A percentile compares a stretch with the other conserved stretches of the same genome.
Evolutionary conservation across 345 rosid species (phyloP).

Genomic region (Aquilaria yunnanensis): DNA sequence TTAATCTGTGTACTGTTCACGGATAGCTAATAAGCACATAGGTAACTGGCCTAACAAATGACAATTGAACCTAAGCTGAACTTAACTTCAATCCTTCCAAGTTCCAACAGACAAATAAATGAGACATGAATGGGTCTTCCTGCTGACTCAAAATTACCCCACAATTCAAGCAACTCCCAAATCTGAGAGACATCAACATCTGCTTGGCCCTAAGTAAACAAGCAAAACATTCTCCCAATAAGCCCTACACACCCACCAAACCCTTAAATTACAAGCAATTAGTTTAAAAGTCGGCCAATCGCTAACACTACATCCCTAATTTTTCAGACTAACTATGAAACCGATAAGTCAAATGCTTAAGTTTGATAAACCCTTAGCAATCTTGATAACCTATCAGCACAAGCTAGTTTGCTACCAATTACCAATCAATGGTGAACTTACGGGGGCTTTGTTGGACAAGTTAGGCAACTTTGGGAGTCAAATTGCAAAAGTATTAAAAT

Average conservation of each 20-base stretch:
- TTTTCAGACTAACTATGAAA: too few relatives aligned
- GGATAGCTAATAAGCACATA: slow-evolving; percentile 22
- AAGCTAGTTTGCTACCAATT: too few relatives aligned
- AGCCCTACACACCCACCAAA: neutral
- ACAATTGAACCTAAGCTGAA: slow-evolving; percentile 20
- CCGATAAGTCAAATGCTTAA: too few relatives aligned
- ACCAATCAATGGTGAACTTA: too few relatives aligned
- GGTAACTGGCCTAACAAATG: slow-evolving; percentile 11
- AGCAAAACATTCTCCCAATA: slow-evolving; percentile 10
- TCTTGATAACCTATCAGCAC: too few relatives aligned
- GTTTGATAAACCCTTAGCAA: too few relatives aligned
- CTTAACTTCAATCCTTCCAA: slow-evolving; percentile 10
- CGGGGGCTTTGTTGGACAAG: too few relatives aligned
- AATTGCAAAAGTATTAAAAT: too few relatives aligned
- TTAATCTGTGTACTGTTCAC: neutral
- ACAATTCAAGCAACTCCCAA: slow-evolving; percentile 6
- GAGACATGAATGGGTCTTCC: slow-evolving; percentile 11
- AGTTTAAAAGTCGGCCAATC: too few relatives aligned
- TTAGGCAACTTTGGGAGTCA: too few relatives aligned
- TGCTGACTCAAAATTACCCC: slow-evolving; percentile 9
- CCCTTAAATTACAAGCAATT: too few relatives aligned
- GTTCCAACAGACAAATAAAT: slow-evolving; percentile 6
- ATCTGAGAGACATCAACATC: slow-evolving; percentile 12
- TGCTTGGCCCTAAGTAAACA: slow-evolving; percentile 7
- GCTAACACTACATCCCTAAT: too few relatives aligned